Base-by-base conservation (phyloP, 2,329 filamentous ascomycete genomes). In the Clonostachys chloroleuca region DNA sequence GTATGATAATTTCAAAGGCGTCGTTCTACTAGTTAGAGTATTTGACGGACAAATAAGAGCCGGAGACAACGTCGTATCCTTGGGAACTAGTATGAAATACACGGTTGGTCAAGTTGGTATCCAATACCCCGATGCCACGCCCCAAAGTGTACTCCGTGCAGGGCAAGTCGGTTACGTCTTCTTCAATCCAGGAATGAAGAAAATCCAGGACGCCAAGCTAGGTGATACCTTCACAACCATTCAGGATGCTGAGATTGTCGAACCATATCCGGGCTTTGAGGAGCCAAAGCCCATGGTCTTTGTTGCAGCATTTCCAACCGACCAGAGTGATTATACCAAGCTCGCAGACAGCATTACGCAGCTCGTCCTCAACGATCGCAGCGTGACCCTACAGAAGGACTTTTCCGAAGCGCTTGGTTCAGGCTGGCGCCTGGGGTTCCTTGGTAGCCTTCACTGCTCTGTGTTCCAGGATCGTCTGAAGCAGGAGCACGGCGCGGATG, bases 271-370 rank as follows among this genome's bases (percentile, higher is more conserved):
- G 0, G 94, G 92, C 3, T 99, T 99, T 51, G 92, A 96, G 62
- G 94, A 99, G 65, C 92, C 94, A 2, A 95, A 99, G 65, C 87
- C 92, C 6, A 99, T 99, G 94, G 94, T 99, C 5, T 99, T 99
- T 56, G 94, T 99, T 5, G 92, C 92, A 1, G 94, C 94, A 0
- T 99, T 96, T 58, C 94, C 94, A 1, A 91, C 92, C 0, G 92
- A 99, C 59, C 91, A 95, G 56, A 76, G 84, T 56, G 89, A 96
- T 64, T 92, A 95, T 61, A 80, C 81, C 40, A 87, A 91, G 59
- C 73, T 99, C 5, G 89, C 95, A 53, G 92, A 97, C 64, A 96
- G 91, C 64, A 96, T 99, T 61, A 86, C 87, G 51, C 92, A 97
- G 63, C 83, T 99, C 13, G 84, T 92, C 3, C 81, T 99, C 46